Conservation (phyloP, 169 alveolate genomes). For the Babesia gibsoni region DNA sequence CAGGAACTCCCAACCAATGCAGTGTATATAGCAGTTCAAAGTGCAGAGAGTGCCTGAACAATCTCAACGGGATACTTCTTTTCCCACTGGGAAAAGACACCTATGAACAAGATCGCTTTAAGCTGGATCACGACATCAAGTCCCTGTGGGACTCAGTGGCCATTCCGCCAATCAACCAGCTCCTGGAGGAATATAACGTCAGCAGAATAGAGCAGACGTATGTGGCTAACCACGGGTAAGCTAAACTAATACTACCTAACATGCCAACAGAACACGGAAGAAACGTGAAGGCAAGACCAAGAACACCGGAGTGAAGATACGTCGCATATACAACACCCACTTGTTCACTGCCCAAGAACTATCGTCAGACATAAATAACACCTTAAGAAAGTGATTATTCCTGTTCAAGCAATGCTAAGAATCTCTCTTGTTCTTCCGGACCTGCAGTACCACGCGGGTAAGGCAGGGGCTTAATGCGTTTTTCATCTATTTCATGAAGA, state of each 20-base stretch:
- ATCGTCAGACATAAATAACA: conserved; percentile 28
- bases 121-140: conserved; percentile 69
- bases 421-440: conserved; percentile 49
- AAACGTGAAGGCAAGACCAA: conserved; percentile 2
- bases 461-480: conserved; percentile 41
- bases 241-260: neutral
- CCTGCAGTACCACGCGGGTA: conserved; percentile 59
- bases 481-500: conserved; percentile 37
- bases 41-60: conserved; percentile 66
- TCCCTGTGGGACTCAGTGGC: conserved; percentile 72
- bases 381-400: neutral
- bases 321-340: conserved; percentile 75
- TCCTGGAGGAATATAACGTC: conserved; percentile 53
- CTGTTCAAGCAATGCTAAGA: conserved; percentile 14
- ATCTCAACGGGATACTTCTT: conserved; percentile 62
- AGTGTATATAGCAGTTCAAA: conserved; percentile 63
- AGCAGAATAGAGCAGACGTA: conserved; percentile 24
- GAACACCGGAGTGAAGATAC: conserved; percentile 63
- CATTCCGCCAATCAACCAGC: conserved; percentile 57
- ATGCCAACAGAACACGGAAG: neutral
- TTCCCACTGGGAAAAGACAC: conserved; percentile 71
- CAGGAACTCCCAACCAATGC: conserved; percentile 63
- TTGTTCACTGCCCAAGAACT: conserved; percentile 77
- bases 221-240: neutral
- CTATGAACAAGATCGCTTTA: conserved; percentile 67